Evolutionary conservation across 2,329 filamentous ascomycete species (phyloP).

Genomic region (Ceratocystis huliohia): DNA sequence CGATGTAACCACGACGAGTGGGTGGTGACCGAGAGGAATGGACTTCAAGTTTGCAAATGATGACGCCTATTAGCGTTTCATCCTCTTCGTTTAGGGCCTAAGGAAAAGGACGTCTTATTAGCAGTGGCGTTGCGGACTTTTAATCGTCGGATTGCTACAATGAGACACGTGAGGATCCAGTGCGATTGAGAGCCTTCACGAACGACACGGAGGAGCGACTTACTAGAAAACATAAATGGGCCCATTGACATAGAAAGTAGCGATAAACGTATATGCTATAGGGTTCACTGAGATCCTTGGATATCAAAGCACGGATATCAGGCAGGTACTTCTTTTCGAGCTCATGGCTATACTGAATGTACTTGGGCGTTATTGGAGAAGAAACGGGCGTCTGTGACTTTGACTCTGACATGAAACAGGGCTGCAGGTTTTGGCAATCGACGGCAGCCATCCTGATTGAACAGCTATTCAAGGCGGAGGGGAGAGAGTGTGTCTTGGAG

Average conservation of each 20-base stretch:
- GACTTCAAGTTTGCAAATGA: slow-evolving; percentile 86
- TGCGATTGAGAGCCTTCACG: slow-evolving; percentile 16
- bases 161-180: not conserved
- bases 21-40: slow-evolving; percentile 69
- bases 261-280: slow-evolving; percentile 99
- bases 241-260: slow-evolving; percentile 97
- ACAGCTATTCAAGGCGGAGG: not conserved
- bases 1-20: slow-evolving; percentile 81
- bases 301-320: slow-evolving; percentile 82
- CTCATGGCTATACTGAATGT: slow-evolving; percentile 49
- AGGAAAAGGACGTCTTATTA: not conserved
- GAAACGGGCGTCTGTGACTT: not conserved
- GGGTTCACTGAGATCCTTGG: slow-evolving; percentile 89
- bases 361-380: slow-evolving; percentile 35
- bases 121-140: not conserved
- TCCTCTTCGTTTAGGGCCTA: slow-evolving; percentile 49
- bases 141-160: not conserved
- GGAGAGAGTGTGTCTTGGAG: not conserved
- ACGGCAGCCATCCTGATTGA: not conserved
- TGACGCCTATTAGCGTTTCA: slow-evolving; percentile 65
- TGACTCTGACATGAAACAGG: not conserved
- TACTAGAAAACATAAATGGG: slow-evolving; percentile 92
- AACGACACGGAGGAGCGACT: slow-evolving; percentile 12
- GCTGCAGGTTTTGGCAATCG: not conserved
- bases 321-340: slow-evolving; percentile 58